phyloP scores from a whole-genome alignment of 257 asterid species.

The Solanum habrochaites region DNA sequence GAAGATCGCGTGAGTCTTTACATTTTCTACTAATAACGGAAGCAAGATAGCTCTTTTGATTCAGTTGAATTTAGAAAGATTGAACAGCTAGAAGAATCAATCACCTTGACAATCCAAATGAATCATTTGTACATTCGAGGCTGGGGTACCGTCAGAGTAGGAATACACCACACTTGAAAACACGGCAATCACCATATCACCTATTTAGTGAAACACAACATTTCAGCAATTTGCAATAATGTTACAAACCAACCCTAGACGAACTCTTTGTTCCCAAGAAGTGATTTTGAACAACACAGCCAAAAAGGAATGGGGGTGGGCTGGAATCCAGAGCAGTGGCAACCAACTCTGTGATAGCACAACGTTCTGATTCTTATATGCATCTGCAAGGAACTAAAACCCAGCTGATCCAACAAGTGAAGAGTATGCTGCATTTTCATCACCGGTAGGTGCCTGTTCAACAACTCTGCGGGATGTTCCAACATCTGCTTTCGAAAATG shows the following conservation, averaged over 20 bases:
- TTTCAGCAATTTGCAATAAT: background rate
- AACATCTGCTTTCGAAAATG: slow-evolving; percentile 8
- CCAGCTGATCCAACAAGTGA: slow-evolving; percentile 93
- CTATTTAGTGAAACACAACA: background rate
- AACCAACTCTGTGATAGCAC: background rate
- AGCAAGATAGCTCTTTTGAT: background rate
- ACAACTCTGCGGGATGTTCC: slow-evolving; percentile 9
- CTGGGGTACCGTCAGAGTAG: background rate
- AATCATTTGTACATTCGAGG: background rate
- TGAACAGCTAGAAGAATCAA: background rate
- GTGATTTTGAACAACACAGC: background rate
- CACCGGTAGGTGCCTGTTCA: slow-evolving; percentile 21
- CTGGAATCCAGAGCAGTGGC: background rate
- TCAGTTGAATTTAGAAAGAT: background rate
- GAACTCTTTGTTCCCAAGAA: background rate
- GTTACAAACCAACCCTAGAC: background rate
- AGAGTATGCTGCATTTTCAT: slow-evolving; percentile 79
- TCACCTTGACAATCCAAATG: background rate
- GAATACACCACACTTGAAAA: background rate
- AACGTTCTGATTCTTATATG: background rate
- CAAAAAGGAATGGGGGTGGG: background rate
- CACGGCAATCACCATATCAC: background rate
- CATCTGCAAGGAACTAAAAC: slow-evolving; percentile 25
- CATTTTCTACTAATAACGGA: background rate
- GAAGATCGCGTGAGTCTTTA: background rate